phyloP scores from a whole-genome alignment of 441 rosid species.

The Corymbia calophylla region DNA sequence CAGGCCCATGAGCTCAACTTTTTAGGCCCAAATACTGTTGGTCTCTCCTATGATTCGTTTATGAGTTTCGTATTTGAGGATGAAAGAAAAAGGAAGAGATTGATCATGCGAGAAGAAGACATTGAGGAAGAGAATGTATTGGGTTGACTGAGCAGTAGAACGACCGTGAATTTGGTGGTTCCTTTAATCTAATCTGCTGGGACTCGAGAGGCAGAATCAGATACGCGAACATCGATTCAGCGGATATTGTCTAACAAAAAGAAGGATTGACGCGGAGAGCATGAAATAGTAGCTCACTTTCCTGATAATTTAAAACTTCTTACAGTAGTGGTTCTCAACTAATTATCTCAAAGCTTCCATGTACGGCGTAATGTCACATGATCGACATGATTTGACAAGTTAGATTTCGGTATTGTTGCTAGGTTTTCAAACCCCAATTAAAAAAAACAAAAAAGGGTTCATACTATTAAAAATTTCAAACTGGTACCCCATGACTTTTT shows the following conservation, averaged over 20 bases:
- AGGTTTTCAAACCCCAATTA: not conserved
- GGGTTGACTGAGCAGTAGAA: not conserved
- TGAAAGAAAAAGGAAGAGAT: not conserved
- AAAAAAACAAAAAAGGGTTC: not conserved
- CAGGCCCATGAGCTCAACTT: not conserved
- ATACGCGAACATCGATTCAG: not conserved
- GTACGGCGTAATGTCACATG: not conserved
- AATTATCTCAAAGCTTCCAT: not conserved
- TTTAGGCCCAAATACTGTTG: not conserved
- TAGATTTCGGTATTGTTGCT: not conserved
- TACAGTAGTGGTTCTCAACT: not conserved
- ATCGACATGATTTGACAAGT: not conserved
- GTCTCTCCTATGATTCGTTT: not conserved
- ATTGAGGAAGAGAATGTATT: not conserved
- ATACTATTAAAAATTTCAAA: not conserved
- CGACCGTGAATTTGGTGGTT: not conserved
- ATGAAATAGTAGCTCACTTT: too few relatives aligned
- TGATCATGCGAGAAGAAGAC: not conserved
- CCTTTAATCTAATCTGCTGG: too few relatives aligned
- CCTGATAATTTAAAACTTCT: too few relatives aligned
- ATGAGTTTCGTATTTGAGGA: not conserved
- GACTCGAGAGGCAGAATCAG: not conserved
- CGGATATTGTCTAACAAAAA: not conserved
- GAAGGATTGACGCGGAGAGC: not conserved
- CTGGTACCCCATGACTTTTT: rapidly evolving